phyloP scores from a whole-genome alignment of 352 stramenopile species.

The Elongisporangium anandrum region DNA sequence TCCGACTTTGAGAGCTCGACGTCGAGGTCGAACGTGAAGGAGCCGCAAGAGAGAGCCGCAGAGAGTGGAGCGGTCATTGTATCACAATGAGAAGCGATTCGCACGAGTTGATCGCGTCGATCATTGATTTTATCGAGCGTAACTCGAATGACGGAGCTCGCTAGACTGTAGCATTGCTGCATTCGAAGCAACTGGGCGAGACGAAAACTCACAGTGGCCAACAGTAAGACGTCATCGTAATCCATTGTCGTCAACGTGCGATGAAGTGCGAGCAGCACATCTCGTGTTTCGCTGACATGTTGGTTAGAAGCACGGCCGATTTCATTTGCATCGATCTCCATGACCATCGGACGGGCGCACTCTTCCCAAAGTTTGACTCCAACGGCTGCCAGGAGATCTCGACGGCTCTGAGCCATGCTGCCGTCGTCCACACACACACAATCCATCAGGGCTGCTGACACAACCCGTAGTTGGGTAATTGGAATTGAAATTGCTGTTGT shows the following conservation, averaged over 20 bases:
- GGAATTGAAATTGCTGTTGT: not conserved
- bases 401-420: constrained; percentile 15
- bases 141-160: constrained; percentile 27
- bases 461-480: constrained; percentile 18
- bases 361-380: constrained; percentile 41
- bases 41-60: constrained; percentile 20
- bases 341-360: constrained; percentile 16
- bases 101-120: constrained; percentile 32
- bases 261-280: constrained; percentile 40
- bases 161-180: constrained; percentile 20
- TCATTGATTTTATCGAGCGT: constrained; percentile 30
- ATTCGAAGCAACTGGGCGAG: constrained; percentile 31
- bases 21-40: constrained; percentile 28
- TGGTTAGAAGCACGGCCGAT: constrained; percentile 10
- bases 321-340: constrained; percentile 26
- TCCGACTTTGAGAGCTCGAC: constrained; percentile 8
- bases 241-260: constrained; percentile 26
- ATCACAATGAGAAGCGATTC: constrained; percentile 29
- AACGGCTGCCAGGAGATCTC: constrained; percentile 26
- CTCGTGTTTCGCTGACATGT: constrained; percentile 13
- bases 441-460: constrained; percentile 14
- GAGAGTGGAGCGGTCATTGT: not conserved
- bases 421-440: constrained; percentile 21
- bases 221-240: constrained; percentile 51
- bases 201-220: constrained; percentile 35